These are phyloP conservation scores for Fusarium pseudograminearum DNA, from an alignment of 2,329 filamentous ascomycete species.

Conservation along the genomic window DNA sequence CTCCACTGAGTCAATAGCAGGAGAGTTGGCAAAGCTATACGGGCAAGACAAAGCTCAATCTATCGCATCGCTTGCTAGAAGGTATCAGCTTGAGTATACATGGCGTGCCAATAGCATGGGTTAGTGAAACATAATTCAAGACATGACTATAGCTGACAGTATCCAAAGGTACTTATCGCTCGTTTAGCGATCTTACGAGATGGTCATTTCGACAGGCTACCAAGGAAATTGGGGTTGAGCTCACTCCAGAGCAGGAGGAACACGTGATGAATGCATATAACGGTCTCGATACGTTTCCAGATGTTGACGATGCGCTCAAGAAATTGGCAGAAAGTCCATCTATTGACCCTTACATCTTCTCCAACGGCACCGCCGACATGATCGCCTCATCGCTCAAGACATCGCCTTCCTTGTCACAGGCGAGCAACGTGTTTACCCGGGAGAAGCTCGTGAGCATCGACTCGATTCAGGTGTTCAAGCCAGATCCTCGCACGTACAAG, in stretches of 20 bases:
- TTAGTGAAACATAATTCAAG: constrained; percentile 51
- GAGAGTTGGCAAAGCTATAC: constrained; percentile 68
- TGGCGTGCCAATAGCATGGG: constrained; percentile 83
- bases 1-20: constrained; percentile 75
- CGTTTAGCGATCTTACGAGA: constrained; percentile 72
- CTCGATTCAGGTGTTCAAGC: constrained; percentile 72
- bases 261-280: constrained; percentile 74
- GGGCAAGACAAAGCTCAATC: constrained; percentile 67
- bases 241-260: constrained; percentile 59
- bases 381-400: constrained; percentile 68
- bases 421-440: constrained; percentile 50
- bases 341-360: constrained; percentile 73
- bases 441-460: constrained; percentile 71
- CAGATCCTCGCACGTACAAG: constrained; percentile 70
- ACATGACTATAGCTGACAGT: background rate
- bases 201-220: constrained; percentile 73
- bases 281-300: constrained; percentile 72
- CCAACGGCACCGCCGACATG: constrained; percentile 76
- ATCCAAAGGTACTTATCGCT: constrained; percentile 58
- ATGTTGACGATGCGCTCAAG: constrained; percentile 67
- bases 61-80: constrained; percentile 72
- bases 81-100: constrained; percentile 81
- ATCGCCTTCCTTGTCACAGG: constrained; percentile 55
- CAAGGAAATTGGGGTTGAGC: constrained; percentile 63
- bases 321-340: constrained; percentile 55